phyloP scores from a whole-genome alignment of 306 rosid genomes.

The Hippophae gyantsensis region DNA sequence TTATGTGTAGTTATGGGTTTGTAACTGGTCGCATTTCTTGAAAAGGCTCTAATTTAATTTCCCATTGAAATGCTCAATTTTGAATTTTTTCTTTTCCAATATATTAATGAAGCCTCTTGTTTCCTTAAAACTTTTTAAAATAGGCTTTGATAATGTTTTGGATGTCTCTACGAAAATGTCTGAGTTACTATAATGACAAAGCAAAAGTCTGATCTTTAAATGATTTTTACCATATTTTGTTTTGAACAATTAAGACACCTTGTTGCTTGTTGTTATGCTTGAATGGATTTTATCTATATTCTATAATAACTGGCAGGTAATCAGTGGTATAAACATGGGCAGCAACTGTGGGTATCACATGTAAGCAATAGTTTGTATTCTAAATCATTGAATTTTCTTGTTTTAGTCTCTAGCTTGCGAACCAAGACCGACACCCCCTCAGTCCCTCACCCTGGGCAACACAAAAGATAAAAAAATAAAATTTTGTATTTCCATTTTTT shows the following conservation, averaged over 20 bases:
- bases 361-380: slow-evolving; percentile 29
- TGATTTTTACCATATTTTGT: not conserved
- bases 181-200: not conserved
- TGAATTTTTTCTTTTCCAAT: not conserved
- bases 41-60: not conserved
- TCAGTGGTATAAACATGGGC: slow-evolving; percentile 96
- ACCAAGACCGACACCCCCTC: not conserved
- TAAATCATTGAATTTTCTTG: not conserved
- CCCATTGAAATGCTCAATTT: not conserved
- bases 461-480: no score
- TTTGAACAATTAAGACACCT: not conserved
- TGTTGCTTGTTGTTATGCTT: not conserved
- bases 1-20: not conserved
- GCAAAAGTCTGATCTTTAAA: not conserved
- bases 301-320: slow-evolving; percentile 40
- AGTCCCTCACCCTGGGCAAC: no score
- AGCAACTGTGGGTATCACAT: slow-evolving; percentile 84
- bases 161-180: not conserved
- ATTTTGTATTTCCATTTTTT: no score
- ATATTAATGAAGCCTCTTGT: not conserved
- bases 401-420: not conserved
- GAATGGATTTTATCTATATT: slow-evolving; percentile 15
- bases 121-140: not conserved
- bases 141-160: not conserved
- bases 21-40: slow-evolving; percentile 5